A percentile compares a stretch with the other conserved stretches of the same genome.
Evolutionary conservation across 139 green algal genomes (phyloP).

Genomic region (Chlamydomonas schloesseri): DNA sequence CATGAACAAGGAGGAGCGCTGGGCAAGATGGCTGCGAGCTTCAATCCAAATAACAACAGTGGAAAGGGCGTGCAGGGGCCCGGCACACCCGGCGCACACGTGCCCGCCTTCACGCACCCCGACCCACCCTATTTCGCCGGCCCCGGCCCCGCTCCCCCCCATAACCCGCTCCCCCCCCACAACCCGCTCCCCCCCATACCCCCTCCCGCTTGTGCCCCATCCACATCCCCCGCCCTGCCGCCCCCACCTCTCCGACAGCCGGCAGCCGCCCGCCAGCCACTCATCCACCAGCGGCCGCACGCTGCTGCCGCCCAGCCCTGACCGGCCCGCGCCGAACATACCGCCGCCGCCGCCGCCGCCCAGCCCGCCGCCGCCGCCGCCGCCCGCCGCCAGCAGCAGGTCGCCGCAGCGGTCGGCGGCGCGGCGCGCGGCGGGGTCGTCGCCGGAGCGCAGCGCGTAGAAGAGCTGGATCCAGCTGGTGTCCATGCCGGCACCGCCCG

Average conservation of each 20-base stretch:
- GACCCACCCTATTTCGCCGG: too few species aligned
- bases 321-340: neutral
- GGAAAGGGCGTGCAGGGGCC: too few species aligned
- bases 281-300: slow-evolving; percentile 56
- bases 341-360: neutral
- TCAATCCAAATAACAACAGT: too few species aligned
- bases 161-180: neutral
- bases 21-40: too few species aligned
- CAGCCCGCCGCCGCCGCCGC: neutral
- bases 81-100: too few species aligned
- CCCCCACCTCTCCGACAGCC: slow-evolving; percentile 47
- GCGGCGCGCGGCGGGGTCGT: slow-evolving; percentile 66
- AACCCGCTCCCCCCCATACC: slow-evolving; percentile 18
- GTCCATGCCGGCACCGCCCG: slow-evolving; percentile 68
- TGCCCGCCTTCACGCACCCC: too few species aligned
- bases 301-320: neutral
- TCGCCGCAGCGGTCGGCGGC: slow-evolving; percentile 65
- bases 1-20: too few species aligned
- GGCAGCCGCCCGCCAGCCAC: slow-evolving; percentile 51
- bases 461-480: slow-evolving; percentile 84
- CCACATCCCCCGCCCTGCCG: neutral
- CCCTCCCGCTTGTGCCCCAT: neutral
- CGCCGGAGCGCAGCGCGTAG: slow-evolving; percentile 78
- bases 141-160: too few species aligned
- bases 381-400: slow-evolving; percentile 16